Base-by-base conservation (phyloP, 2,329 filamentous ascomycete species). In the Aspergillus hortae region DNA sequence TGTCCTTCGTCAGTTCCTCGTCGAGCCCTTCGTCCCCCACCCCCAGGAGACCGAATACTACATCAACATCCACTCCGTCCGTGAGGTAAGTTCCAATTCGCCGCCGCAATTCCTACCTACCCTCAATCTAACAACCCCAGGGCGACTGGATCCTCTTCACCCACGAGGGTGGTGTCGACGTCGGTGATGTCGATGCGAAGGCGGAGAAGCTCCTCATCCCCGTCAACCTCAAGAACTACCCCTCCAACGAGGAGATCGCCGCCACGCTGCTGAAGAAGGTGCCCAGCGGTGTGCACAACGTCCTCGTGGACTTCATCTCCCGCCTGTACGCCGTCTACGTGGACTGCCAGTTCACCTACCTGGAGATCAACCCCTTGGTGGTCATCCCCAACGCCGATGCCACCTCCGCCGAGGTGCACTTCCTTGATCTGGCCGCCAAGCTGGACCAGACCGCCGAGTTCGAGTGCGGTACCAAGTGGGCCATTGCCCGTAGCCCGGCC, bases 121-220 rank as follows among this genome's bases (percentile, higher is more conserved):
- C 40, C 17, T 19, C 40, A 43, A 2, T 12, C 2, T 14, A 25
- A 36, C 10, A 19, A 14, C 9, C 5, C 32, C 27, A 97, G 94
- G 94, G 94, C 71, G 94, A 99, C 78, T 97, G 92, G 91, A 96
- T 99, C 72, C 90, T 99, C 70, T 99, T 99, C 83, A 96, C 92
- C 68, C 91, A 99, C 79, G 94, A 99, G 79, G 94, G 94, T 82
- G 94, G 94, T 88, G 92, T 99, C 63, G 94, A 99, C 77, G 94
- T 99, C 67, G 94, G 94, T 74, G 94, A 99, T 85, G 94, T 99
- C 62, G 94, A 99, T 69, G 91, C 86, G 61, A 99, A 99, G 83
- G 94, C 94, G 59, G 90, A 97, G 85, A 99, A 97, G 88, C 84
- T 99, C 59, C 80, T 99, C 71, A 91, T 99, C 67, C 92, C 94